Evolutionary conservation across 306 rosid genomes (phyloP).

Genomic region (Inga leiocalycina): DNA sequence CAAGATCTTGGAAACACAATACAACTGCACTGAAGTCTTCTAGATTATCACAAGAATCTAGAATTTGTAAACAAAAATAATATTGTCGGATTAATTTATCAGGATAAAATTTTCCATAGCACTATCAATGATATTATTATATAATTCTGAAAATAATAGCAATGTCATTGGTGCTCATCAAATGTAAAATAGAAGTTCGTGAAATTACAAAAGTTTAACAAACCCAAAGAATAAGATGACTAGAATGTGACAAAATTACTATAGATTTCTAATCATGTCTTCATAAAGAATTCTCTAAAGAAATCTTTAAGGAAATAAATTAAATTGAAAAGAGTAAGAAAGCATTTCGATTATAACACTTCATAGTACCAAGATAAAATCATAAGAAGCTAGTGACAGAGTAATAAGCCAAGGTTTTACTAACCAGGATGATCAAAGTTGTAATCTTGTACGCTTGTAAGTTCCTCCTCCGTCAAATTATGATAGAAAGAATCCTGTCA

Average conservation of each 20-base stretch:
- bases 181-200: conserved; percentile 24
- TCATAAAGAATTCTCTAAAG: conserved; percentile 11
- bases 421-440: conserved; percentile 99
- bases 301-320: neutral
- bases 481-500: conserved; percentile 96
- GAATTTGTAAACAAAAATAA: neutral
- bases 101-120: neutral
- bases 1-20: neutral
- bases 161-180: neutral
- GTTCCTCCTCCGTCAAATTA: conserved; percentile 76
- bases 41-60: conserved; percentile 4
- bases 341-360: conserved; percentile 7
- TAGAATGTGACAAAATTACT: neutral
- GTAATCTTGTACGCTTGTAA: conserved; percentile 82
- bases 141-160: conserved; percentile 22
- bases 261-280: conserved; percentile 3
- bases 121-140: conserved; percentile 21
- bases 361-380: conserved; percentile 16
- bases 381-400: conserved; percentile 4
- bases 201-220: conserved; percentile 6
- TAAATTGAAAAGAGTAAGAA: conserved; percentile 7
- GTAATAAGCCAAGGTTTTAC: conserved; percentile 37
- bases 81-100: neutral
- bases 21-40: neutral
- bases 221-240: conserved; percentile 8